Percentiles rank a stretch among this genome's conserved stretches.
Evolutionary conservation across 2,329 filamentous ascomycete species (phyloP).

Genomic region (Alternaria arbusti): DNA sequence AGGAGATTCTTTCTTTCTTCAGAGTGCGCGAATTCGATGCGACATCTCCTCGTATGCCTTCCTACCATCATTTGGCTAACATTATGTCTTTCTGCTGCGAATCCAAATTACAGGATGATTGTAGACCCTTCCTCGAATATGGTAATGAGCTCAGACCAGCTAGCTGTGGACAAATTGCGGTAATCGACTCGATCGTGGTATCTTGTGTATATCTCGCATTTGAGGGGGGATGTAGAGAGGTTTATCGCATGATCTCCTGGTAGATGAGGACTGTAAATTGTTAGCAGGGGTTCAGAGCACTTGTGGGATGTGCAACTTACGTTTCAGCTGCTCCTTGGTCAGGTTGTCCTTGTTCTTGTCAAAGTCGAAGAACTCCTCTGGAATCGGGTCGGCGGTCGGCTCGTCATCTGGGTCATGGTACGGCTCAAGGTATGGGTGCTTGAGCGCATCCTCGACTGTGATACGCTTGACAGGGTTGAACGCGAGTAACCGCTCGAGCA

Average conservation of each 20-base stretch:
- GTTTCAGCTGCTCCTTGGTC: conserved; percentile 97
- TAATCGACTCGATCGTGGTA: conserved; percentile 28
- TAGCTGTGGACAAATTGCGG: conserved; percentile 26
- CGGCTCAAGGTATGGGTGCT: conserved; percentile 97
- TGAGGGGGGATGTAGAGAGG: conserved; percentile 5
- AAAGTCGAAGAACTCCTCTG: conserved; percentile 99
- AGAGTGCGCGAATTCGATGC: conserved; percentile 1
- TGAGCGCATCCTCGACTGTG: conserved; percentile 94
- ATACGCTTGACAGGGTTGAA: conserved; percentile 99
- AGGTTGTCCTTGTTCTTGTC: conserved; percentile 99
- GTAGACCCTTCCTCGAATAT: conserved; percentile 13
- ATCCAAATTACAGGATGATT: conserved; percentile 21
- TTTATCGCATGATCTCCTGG: conserved; percentile 87
- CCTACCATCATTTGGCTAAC: conserved; percentile 7
- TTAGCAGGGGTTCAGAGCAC: conserved; percentile 16
- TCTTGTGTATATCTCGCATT: conserved; percentile 31
- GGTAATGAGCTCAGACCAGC: conserved; percentile 33
- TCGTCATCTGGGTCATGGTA: conserved; percentile 99
- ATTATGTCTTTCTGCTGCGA: conserved; percentile 11
- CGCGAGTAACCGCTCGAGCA: conserved; percentile 92
- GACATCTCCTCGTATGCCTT: conserved; percentile 1
- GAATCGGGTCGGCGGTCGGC: conserved; percentile 93
- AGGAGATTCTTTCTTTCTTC: conserved; percentile 10
- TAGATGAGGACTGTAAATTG: conserved; percentile 75
- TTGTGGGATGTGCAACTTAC: conserved; percentile 54